Evolutionary conservation across 495 filamentous ascomycete genomes (phyloP).

Genomic region (Neurospora sp.): DNA sequence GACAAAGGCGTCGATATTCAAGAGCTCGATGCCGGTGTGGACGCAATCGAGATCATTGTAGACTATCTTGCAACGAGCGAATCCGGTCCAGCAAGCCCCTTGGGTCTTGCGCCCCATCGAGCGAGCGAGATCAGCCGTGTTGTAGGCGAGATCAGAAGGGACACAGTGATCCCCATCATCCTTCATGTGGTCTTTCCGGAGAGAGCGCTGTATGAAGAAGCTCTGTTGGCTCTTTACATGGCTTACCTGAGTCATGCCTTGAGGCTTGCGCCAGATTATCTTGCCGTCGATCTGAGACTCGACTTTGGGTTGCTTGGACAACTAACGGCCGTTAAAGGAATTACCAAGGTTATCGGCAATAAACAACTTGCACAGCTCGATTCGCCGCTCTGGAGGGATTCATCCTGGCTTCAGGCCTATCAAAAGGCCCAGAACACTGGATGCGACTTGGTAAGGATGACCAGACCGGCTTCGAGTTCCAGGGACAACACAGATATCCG

Average conservation of each 20-base stretch:
- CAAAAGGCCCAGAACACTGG: constrained; percentile 45
- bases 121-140: constrained; percentile 41
- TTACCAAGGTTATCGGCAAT: constrained; percentile 58
- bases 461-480: constrained; percentile 39
- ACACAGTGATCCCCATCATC: constrained; percentile 55
- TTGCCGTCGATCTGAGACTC: constrained; percentile 51
- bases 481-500: constrained; percentile 50
- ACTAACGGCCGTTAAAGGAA: constrained; percentile 43
- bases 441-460: constrained; percentile 54
- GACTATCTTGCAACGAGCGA: constrained; percentile 36
- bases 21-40: constrained; percentile 53
- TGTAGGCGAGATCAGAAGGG: constrained; percentile 44
- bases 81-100: constrained; percentile 29
- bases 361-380: constrained; percentile 31
- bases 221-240: constrained; percentile 38
- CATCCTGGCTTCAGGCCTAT: constrained; percentile 42
- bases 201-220: constrained; percentile 11
- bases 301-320: constrained; percentile 33
- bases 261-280: constrained; percentile 57
- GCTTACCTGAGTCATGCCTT: constrained; percentile 50
- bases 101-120: constrained; percentile 34
- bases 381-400: constrained; percentile 45
- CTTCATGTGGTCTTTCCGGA: constrained; percentile 45
- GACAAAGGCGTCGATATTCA: constrained; percentile 39
- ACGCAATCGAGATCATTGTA: constrained; percentile 58